Evolutionary conservation across 2,329 filamentous ascomycete genomes (phyloP).

Genomic region (Dactylellina drechsleri): DNA sequence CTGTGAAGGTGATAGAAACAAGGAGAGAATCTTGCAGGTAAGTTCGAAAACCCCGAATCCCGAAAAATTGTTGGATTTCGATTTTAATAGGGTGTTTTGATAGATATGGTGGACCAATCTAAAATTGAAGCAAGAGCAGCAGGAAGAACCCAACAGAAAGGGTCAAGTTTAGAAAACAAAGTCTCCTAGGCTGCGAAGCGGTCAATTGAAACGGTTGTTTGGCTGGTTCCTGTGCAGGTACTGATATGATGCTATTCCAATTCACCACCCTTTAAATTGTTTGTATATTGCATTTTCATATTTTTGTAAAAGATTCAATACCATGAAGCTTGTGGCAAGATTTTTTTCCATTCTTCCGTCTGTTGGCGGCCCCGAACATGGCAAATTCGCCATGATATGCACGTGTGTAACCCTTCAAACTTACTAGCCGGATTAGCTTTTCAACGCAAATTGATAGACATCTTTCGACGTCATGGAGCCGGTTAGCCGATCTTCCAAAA

Average conservation of each 20-base stretch:
- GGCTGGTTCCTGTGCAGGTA: slow-evolving; percentile 24
- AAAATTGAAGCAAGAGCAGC: slow-evolving; percentile 32
- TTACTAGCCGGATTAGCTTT: neutral
- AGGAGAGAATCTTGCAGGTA: slow-evolving; percentile 43
- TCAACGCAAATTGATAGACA: slow-evolving; percentile 2
- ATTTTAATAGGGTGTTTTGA: neutral
- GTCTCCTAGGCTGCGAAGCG: slow-evolving; percentile 22
- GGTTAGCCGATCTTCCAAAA: neutral
- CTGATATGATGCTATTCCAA: neutral
- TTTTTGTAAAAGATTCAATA: neutral
- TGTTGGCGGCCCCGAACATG: neutral
- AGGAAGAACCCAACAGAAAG: slow-evolving; percentile 30
- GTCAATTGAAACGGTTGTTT: slow-evolving; percentile 1
- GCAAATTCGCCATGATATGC: neutral
- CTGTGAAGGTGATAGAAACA: slow-evolving; percentile 22
- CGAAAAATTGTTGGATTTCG: neutral
- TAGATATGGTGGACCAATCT: slow-evolving; percentile 51
- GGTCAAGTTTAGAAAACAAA: slow-evolving; percentile 46
- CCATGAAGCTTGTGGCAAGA: neutral
- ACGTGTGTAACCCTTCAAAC: neutral
- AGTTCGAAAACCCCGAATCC: neutral
- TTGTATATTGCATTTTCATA: neutral
- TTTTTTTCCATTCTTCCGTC: neutral
- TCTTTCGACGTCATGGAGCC: slow-evolving; percentile 1
- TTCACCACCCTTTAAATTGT: neutral